These are phyloP conservation scores for Chimonanthus salicifolius DNA, from an alignment of 164 flowering plant genomes.

Conservation along the genomic window DNA sequence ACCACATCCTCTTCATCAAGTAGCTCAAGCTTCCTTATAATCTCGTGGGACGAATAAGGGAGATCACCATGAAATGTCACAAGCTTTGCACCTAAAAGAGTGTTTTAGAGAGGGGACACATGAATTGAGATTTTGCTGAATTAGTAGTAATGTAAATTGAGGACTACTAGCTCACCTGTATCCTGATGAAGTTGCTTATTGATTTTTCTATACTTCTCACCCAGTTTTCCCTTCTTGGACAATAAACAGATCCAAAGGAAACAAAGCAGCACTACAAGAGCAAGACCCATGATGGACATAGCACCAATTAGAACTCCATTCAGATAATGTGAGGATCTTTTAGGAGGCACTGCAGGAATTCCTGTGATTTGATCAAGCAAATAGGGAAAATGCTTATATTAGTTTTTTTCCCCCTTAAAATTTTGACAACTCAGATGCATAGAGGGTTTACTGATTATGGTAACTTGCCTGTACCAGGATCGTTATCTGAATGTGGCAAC, in stretches of 20 bases:
- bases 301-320: constrained; percentile 75
- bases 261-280: constrained; percentile 43
- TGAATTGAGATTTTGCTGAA: no score
- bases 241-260: constrained; percentile 67
- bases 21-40: constrained; percentile 83
- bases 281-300: constrained; percentile 56
- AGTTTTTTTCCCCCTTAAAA: neutral
- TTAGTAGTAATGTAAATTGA: neutral
- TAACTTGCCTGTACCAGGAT: constrained; percentile 54
- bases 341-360: constrained; percentile 44
- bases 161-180: constrained; percentile 1
- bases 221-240: constrained; percentile 72
- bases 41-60: constrained; percentile 83
- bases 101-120: neutral
- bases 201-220: constrained; percentile 71
- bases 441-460: neutral
- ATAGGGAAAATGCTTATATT: neutral
- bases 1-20: constrained; percentile 84
- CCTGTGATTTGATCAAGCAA: constrained; percentile 4
- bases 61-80: constrained; percentile 92
- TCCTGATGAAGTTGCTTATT: constrained; percentile 50
- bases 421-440: neutral
- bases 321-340: constrained; percentile 56
- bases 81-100: constrained; percentile 54
- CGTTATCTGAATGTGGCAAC: constrained; percentile 66